These are phyloP conservation scores for Mycena leptocephala DNA, from an alignment of 768 basidiomycete genomes.

Conservation along the genomic window DNA sequence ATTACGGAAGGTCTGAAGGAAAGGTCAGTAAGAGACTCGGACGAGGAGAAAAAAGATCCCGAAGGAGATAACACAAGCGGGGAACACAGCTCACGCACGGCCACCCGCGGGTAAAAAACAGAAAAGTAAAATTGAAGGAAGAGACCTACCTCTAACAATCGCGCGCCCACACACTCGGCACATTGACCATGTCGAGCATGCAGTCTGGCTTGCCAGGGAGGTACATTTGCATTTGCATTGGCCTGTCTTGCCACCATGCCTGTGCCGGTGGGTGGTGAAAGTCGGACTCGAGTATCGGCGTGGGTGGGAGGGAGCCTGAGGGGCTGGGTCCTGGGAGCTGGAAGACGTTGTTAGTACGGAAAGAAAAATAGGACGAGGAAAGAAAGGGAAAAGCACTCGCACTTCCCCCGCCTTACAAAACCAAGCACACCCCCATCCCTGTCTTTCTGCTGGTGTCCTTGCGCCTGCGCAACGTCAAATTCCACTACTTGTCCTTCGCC, in stretches of 20 bases:
- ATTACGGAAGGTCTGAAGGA: slow-evolving; percentile 18
- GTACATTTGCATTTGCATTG: slow-evolving; percentile 12
- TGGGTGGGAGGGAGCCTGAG: slow-evolving; percentile 5
- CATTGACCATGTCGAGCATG: slow-evolving; percentile 35
- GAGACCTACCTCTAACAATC: slow-evolving; percentile 6
- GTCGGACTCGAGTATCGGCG: slow-evolving; percentile 13
- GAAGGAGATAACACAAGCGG: too few relatives aligned
- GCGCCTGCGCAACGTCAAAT: too few relatives aligned
- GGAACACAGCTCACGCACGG: too few relatives aligned
- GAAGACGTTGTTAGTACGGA: not conserved
- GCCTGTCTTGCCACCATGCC: not conserved
- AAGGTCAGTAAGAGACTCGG: not conserved
- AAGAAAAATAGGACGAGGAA: not conserved
- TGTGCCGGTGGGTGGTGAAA: not conserved
- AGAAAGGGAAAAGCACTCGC: slow-evolving; percentile 49
- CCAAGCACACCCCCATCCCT: too few relatives aligned
- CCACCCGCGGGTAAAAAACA: too few relatives aligned
- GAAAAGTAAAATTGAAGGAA: not conserved
- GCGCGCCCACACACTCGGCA: slow-evolving; percentile 30
- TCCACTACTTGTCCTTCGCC: too few relatives aligned
- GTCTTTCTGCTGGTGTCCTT: too few relatives aligned
- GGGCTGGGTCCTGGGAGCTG: slow-evolving; percentile 32
- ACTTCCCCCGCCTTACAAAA: too few relatives aligned
- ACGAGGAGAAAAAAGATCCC: slow-evolving; percentile 6
- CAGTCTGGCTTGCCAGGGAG: slow-evolving; percentile 32